phyloP scores from a whole-genome alignment of 202 grass and related monocot genomes.

The Saccharum hybrid region DNA sequence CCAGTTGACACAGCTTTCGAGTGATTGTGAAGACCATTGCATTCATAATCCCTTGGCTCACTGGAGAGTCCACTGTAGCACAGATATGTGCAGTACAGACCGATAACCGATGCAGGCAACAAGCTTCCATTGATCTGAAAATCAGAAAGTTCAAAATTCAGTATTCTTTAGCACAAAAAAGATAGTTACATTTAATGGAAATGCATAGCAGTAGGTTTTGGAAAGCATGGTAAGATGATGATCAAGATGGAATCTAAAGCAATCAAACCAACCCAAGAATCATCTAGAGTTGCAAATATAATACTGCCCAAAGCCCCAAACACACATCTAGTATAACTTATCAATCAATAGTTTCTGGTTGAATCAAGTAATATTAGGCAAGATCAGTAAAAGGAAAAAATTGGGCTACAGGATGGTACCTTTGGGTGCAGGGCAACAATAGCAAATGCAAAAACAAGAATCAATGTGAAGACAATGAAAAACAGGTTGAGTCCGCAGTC shows the following conservation, averaged over 20 bases:
- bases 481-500: constrained; percentile 92
- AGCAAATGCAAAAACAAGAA: constrained; percentile 84
- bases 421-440: constrained; percentile 93
- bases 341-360: background rate
- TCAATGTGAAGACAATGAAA: constrained; percentile 89
- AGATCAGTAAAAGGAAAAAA: background rate
- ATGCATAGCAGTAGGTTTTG: background rate
- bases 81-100: constrained; percentile 85
- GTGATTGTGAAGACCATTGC: constrained; percentile 96
- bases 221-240: background rate
- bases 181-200: background rate
- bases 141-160: constrained; percentile 8
- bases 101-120: constrained; percentile 89
- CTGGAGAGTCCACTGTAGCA: constrained; percentile 97
- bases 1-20: constrained; percentile 92
- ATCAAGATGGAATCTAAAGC: background rate
- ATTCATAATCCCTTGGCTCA: constrained; percentile 93
- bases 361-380: background rate
- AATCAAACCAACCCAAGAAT: background rate
- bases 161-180: no score
- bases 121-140: constrained; percentile 90
- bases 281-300: background rate
- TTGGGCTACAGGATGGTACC: constrained; percentile 43
- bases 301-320: background rate
- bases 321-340: background rate